These are phyloP conservation scores for Melaleuca quinquenervia DNA, from an alignment of 345 rosid genomes.

Conservation along the genomic window DNA sequence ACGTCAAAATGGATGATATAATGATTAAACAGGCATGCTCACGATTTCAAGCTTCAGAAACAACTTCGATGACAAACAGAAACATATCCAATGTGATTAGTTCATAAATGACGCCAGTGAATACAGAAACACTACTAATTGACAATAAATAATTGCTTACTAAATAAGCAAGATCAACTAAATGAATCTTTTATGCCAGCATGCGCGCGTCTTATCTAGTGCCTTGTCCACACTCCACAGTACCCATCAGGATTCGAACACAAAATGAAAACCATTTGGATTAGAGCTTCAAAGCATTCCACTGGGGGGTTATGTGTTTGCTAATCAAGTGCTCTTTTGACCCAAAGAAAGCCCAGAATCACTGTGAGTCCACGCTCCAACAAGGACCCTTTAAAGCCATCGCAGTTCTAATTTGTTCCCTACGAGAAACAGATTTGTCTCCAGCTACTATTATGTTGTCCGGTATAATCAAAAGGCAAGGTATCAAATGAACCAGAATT, in stretches of 20 bases:
- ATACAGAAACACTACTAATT: neutral
- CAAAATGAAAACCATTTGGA: neutral
- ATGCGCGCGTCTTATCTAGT: neutral
- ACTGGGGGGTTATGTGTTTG: neutral
- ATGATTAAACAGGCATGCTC: neutral
- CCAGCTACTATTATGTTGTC: neutral
- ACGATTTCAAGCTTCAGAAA: neutral
- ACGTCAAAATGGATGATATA: slow-evolving; percentile 30
- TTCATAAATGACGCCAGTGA: neutral
- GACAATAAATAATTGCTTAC: neutral
- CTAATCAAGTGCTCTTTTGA: neutral
- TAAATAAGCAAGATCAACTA: neutral
- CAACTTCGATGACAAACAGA: neutral
- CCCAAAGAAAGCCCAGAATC: neutral
- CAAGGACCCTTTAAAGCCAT: neutral
- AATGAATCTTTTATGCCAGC: neutral
- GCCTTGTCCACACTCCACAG: neutral
- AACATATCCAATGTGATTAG: neutral
- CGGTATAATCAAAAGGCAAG: neutral
- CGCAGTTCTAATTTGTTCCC: neutral
- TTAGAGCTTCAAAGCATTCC: neutral
- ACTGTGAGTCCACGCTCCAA: neutral
- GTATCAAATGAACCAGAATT: neutral
- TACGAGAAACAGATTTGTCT: neutral
- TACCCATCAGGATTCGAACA: neutral